Evolutionary conservation across 2,329 filamentous ascomycete species (phyloP), one percentile per base, ranked within the genome.

Genomic region (Curvularia eragrostidis): DNA sequence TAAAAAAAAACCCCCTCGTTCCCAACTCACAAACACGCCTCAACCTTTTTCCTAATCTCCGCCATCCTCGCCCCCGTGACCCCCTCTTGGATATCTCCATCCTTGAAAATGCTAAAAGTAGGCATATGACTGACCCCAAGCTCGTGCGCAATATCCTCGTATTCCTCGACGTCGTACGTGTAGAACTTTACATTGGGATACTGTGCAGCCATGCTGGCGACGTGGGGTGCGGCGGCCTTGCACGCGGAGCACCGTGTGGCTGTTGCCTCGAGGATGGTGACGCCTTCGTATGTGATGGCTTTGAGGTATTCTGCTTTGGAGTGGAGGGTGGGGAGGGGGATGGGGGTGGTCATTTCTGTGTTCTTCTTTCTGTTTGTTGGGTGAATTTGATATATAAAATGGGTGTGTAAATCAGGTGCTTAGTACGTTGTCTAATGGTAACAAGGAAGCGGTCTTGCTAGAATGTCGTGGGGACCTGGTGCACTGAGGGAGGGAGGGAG

Each of bases 231-330:
- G 8, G 72, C 66, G 3, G 61, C 58, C 52, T 67, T 66, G 65
- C 70, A 73, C 38, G 71, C 67, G 32, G 62, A 23, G 41, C 70
- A 74, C 71, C 71, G 72, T 8, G 64, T 66, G 49, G 71, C 69
- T 39, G 70, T 72, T 59, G 65, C 69, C 52, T 74, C 65, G 54
- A 73, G 68, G 58, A 74, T 62, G 12, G 70, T 72, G 18, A 73
- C 64, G 52, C 71, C 71, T 61, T 66, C 63, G 58, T 72, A 67
- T 62, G 64, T 68, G 30, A 73, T 64, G 32, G 69, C 71, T 57
- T 64, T 66, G 21, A 71, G 66, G 59, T 73, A 72, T 26, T 67
- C 67, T 28, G 65, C 52, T 64, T 66, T 69, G 53, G 63, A 64
- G 53, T 63, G 59, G 52, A 72, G 65, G 42, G 58, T 58, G 8